Evolutionary conservation across 805 yeast genomes (phyloP).

Genomic region (Candida anglica): DNA sequence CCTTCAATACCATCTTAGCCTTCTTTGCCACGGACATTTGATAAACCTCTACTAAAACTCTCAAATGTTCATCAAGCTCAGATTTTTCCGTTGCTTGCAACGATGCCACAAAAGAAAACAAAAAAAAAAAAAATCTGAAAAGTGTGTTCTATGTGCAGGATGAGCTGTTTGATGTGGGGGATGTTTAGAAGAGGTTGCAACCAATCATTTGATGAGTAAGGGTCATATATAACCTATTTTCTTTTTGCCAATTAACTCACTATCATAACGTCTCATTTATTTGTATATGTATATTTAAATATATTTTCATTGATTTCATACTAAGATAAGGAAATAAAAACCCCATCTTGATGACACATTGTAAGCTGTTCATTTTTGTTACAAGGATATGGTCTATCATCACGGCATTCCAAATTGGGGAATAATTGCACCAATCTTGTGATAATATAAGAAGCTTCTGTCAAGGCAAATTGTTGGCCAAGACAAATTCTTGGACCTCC

Average conservation of each 20-base stretch:
- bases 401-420: conserved; percentile 16
- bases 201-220: too few relatives aligned
- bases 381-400: conserved; percentile 24
- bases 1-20: conserved; percentile 39
- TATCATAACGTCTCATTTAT: not conserved
- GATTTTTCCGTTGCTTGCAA: too few relatives aligned
- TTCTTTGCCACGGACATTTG: conserved; percentile 5
- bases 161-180: too few relatives aligned
- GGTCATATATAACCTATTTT: too few relatives aligned
- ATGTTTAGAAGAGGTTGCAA: too few relatives aligned
- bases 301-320: not conserved
- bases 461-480: conserved; percentile 54
- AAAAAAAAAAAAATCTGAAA: too few relatives aligned
- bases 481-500: conserved; percentile 56
- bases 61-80: too few relatives aligned
- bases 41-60: not conserved
- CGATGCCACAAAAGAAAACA: too few relatives aligned
- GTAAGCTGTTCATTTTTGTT: conserved; percentile 24
- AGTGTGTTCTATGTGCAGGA: too few relatives aligned
- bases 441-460: conserved; percentile 45
- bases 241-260: too few relatives aligned
- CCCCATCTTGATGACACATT: conserved; percentile 22
- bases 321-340: conserved; percentile 8
- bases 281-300: not conserved
- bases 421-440: conserved; percentile 29